phyloP scores from a whole-genome alignment of 306 rosid genomes.

The Malus sylvestris region DNA sequence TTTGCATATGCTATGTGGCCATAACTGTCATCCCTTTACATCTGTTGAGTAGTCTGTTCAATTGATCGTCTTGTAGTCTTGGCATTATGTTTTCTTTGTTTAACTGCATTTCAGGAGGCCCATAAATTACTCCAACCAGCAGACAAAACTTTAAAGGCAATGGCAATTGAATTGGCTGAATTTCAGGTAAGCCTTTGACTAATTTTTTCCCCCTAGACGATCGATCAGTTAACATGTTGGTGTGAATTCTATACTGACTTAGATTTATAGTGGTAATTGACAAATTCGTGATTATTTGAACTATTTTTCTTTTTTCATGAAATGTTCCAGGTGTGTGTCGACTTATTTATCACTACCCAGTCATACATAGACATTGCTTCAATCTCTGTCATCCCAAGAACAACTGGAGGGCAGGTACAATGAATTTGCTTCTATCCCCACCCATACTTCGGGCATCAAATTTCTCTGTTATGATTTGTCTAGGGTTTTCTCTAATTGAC shows the following conservation, averaged over 20 bases:
- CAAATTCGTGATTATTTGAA: conserved; percentile 1
- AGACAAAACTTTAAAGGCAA: conserved; percentile 74
- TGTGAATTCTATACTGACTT: conserved; percentile 4
- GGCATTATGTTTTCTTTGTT: not conserved
- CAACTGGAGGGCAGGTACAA: conserved; percentile 97
- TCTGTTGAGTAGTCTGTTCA: not conserved
- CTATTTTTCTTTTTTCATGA: conserved; percentile 18
- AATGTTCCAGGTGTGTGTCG: conserved; percentile 80
- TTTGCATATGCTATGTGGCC: not conserved
- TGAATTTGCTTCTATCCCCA: not conserved
- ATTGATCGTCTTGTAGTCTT: not conserved
- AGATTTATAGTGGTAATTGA: not conserved
- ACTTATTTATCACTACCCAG: conserved; percentile 84
- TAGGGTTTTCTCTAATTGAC: not conserved
- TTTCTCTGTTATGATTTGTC: not conserved
- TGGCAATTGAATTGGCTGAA: conserved; percentile 93
- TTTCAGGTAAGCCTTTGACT: conserved; percentile 51
- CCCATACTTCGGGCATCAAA: not conserved
- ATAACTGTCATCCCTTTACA: not conserved
- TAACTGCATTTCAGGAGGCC: conserved; percentile 59
- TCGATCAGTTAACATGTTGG: conserved; percentile 5
- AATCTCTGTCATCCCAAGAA: conserved; percentile 74
- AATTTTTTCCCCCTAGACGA: conserved; percentile 16
- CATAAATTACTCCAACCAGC: conserved; percentile 91
- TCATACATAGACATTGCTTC: conserved; percentile 83